Evolutionary conservation across 805 yeast genomes (phyloP), one percentile per base, ranked within the genome.

Genomic region (Ogataea sp.): DNA sequence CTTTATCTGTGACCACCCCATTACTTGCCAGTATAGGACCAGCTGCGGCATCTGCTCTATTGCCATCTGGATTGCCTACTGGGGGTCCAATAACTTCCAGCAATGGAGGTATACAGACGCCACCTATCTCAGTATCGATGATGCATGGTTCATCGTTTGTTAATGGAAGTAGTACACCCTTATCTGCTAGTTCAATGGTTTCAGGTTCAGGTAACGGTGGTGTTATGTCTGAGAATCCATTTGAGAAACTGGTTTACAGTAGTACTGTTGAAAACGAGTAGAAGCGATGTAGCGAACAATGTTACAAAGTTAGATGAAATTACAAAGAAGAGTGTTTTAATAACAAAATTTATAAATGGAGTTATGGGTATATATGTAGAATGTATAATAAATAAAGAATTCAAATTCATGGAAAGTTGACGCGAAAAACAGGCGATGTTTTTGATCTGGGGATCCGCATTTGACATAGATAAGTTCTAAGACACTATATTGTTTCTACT

Each of bases 1-100:
- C 47, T 8, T 38, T 51, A 11, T 49, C 62, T 0, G 59, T 61
- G 11, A 59, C 66, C 0, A 61, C 65, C 1, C 66, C 66, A 6
- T 37, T 61, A 35, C 53, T 52, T 20, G 65, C 65, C 1, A 51
- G 62, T 14, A 55, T 61, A 18, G 66, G 66, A 9, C 56, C 61
- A 10, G 48, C 61, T 1, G 60, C 54, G 8, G 65, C 65, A 3
- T 55, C 55, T 17, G 59, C 57, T 2, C 62, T 59, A 6, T 45
- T 59, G 20, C 62, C 63, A n/a, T n/a, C 43, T 47, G 3, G 36
- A 56, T 2, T 53, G 62, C 8, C 62, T 62, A 7, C 30, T 57
- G 36, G 36, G 39, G 11, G 40, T 26, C 17, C 24, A 21, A 21
- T 9, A 26, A 3, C 18, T 15, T 20, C 34, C 25, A 13, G 17